Evolutionary conservation across 805 yeast species (phyloP).

Genomic region (Candida chilensis): DNA sequence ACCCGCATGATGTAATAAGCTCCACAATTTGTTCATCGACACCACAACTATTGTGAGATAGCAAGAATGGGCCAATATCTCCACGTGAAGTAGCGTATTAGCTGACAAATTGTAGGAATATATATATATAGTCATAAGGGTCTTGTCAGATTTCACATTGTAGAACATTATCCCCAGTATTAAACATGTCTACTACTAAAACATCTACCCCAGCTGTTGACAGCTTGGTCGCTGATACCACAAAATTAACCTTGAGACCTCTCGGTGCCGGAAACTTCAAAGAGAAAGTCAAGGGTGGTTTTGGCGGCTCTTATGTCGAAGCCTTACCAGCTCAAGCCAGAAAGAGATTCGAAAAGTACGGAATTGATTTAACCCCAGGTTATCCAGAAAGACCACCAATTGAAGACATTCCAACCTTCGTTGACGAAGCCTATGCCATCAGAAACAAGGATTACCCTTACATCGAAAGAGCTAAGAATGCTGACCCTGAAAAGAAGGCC

Average conservation of each 20-base stretch:
- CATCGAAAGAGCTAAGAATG: constrained; percentile 21
- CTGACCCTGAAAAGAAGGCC: constrained; percentile 25
- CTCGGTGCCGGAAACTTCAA: background rate
- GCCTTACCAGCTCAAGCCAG: constrained; percentile 14
- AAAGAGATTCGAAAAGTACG: constrained; percentile 19
- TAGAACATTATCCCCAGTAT: background rate
- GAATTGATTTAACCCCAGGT: constrained; percentile 25
- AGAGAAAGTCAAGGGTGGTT: background rate
- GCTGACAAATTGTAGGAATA: constrained; percentile 1
- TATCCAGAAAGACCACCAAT: constrained; percentile 27
- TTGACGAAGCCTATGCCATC: constrained; percentile 28
- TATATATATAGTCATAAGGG: background rate
- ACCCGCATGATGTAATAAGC: background rate
- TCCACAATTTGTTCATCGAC: background rate
- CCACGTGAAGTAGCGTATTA: constrained; percentile 1
- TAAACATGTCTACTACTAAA: background rate
- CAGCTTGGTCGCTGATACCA: background rate
- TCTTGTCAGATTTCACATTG: background rate
- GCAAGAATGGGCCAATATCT: background rate
- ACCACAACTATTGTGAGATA: background rate
- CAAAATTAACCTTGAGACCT: constrained; percentile 1
- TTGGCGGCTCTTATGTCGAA: background rate
- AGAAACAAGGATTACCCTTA: constrained; percentile 23
- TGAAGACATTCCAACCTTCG: constrained; percentile 20
- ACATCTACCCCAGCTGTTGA: background rate